Evolutionary conservation across 2,329 filamentous ascomycete genomes (phyloP).

Genomic region (Fusarium miscanthi): DNA sequence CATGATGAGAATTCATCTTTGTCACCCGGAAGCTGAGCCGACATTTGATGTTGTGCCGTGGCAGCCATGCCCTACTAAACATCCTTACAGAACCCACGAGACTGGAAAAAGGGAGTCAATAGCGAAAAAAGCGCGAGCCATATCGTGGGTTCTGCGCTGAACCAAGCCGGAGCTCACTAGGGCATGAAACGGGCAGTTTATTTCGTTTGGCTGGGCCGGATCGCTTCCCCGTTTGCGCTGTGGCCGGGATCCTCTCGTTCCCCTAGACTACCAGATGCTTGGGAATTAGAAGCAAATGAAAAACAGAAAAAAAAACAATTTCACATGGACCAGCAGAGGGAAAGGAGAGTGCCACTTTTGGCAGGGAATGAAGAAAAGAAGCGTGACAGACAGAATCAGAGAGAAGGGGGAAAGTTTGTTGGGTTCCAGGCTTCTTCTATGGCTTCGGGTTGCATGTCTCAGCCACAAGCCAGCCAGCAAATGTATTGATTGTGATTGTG

Average conservation of each 20-base stretch:
- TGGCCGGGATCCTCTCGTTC: constrained; percentile 35
- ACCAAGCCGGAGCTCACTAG: constrained; percentile 27
- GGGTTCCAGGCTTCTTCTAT: constrained; percentile 4
- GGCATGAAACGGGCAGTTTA: constrained; percentile 42
- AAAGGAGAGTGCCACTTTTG: constrained; percentile 28
- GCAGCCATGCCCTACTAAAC: constrained; percentile 1
- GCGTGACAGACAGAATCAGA: constrained; percentile 16
- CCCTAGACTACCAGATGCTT: constrained; percentile 44
- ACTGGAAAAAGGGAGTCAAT: constrained; percentile 35
- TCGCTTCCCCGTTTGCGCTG: constrained; percentile 42
- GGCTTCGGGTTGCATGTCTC: constrained; percentile 9
- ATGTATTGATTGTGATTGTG: neutral
- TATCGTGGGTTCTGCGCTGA: constrained; percentile 33
- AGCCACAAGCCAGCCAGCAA: neutral
- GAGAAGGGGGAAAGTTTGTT: constrained; percentile 9
- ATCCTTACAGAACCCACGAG: constrained; percentile 26
- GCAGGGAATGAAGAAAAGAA: constrained; percentile 14
- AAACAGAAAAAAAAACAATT: constrained; percentile 33
- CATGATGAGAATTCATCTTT: constrained; percentile 3
- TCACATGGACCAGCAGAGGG: constrained; percentile 21
- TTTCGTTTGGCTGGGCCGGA: constrained; percentile 43
- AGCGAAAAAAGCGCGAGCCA: constrained; percentile 39
- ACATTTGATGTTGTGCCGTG: constrained; percentile 23
- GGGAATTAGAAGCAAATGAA: constrained; percentile 40
- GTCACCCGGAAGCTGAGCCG: constrained; percentile 30